Evolutionary conservation across 805 yeast genomes (phyloP).

Genomic region (Lipomyces japonicus): DNA sequence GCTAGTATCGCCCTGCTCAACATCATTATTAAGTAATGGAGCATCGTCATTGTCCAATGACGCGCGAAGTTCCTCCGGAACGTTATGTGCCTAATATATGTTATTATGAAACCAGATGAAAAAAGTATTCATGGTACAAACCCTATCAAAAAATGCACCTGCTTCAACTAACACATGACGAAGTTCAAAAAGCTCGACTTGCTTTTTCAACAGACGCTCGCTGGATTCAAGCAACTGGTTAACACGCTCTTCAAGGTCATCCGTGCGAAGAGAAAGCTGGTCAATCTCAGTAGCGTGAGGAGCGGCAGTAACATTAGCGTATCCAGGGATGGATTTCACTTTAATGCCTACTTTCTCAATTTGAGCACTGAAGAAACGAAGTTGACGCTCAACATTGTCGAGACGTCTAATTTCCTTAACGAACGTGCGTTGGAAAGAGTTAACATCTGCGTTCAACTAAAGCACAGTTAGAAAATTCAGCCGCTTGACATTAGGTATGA

Average conservation of each 20-base stretch:
- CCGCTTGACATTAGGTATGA: not conserved
- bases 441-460: slow-evolving; percentile 64
- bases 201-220: slow-evolving; percentile 57
- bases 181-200: slow-evolving; percentile 65
- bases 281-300: slow-evolving; percentile 62
- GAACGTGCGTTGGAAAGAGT: slow-evolving; percentile 83
- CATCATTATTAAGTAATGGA: slow-evolving; percentile 41
- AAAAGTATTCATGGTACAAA: not conserved
- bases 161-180: slow-evolving; percentile 57
- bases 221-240: slow-evolving; percentile 65
- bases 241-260: slow-evolving; percentile 68
- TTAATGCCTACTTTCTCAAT: slow-evolving; percentile 35
- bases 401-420: slow-evolving; percentile 80
- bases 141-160: slow-evolving; percentile 43
- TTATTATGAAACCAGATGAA: too few relatives aligned
- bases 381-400: slow-evolving; percentile 87
- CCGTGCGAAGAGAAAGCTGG: slow-evolving; percentile 59
- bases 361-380: slow-evolving; percentile 43
- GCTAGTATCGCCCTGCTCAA: slow-evolving; percentile 29
- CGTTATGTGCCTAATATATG: slow-evolving; percentile 36
- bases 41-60: slow-evolving; percentile 39
- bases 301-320: slow-evolving; percentile 41
- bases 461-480: not conserved
- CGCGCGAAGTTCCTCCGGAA: slow-evolving; percentile 36
- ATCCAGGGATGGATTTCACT: slow-evolving; percentile 40